Evolutionary conservation across 495 filamentous ascomycete genomes (phyloP).

Genomic region (Trichoderma reesei): DNA sequence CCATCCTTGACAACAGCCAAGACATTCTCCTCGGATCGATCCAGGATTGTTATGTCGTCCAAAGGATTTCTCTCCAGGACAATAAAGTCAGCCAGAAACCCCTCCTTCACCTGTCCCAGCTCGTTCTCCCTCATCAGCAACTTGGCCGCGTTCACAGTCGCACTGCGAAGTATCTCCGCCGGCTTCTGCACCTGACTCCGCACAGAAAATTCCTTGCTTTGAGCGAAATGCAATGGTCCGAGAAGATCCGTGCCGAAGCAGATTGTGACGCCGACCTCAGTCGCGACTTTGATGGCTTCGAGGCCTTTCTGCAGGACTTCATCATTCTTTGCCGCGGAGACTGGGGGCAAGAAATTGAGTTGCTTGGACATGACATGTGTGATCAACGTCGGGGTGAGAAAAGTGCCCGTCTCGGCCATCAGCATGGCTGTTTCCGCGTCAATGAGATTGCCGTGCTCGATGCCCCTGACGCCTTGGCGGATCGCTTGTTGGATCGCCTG

Average conservation of each 20-base stretch:
- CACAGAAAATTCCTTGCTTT: neutral
- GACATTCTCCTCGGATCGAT: neutral
- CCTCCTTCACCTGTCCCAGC: neutral
- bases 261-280: conserved; percentile 38
- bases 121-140: neutral
- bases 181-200: neutral
- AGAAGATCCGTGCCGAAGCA: conserved; percentile 48
- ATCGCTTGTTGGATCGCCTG: conserved; percentile 40
- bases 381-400: conserved; percentile 43
- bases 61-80: neutral
- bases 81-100: neutral
- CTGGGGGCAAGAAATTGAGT: conserved; percentile 30
- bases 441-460: conserved; percentile 47
- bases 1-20: neutral
- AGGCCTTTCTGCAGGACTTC: conserved; percentile 36
- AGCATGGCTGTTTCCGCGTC: conserved; percentile 38
- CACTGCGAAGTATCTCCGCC: neutral
- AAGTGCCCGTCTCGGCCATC: conserved; percentile 35
- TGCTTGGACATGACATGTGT: conserved; percentile 39
- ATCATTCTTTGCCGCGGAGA: conserved; percentile 32
- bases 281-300: conserved; percentile 30
- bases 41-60: neutral
- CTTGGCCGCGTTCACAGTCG: neutral
- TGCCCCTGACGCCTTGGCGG: conserved; percentile 41
- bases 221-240: conserved; percentile 24